phyloP scores from a whole-genome alignment of 768 basidiomycete genomes.

The Baorangia bicolor region DNA sequence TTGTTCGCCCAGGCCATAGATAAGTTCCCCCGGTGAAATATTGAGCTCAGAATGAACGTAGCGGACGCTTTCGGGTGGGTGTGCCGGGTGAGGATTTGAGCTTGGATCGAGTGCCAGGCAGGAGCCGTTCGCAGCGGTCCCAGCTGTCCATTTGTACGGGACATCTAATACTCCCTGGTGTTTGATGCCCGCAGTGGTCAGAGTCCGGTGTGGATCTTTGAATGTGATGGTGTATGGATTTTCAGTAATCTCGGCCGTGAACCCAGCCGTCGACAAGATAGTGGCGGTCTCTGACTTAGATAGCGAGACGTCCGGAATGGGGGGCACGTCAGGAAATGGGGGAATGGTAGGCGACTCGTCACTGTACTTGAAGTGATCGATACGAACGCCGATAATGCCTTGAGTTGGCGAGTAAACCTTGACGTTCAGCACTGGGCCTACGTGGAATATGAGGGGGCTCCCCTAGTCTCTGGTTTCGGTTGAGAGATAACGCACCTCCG shows the following conservation, averaged over 20 bases:
- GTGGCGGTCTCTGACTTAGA: constrained; percentile 21
- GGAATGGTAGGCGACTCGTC: constrained; percentile 49
- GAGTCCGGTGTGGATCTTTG: constrained; percentile 38
- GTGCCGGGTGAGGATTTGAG: constrained; percentile 52
- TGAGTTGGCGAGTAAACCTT: constrained; percentile 55
- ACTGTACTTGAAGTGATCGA: constrained; percentile 50
- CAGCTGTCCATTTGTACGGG: constrained; percentile 51
- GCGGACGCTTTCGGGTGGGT: constrained; percentile 42
- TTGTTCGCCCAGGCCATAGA: constrained; percentile 75
- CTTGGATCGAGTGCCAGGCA: constrained; percentile 56
- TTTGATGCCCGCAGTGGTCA: constrained; percentile 45
- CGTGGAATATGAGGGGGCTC: not conserved
- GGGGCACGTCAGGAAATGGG: constrained; percentile 60
- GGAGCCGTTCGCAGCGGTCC: constrained; percentile 52
- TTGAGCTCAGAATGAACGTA: constrained; percentile 61
- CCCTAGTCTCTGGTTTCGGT: not conserved
- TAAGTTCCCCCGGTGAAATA: constrained; percentile 64
- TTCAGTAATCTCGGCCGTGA: constrained; percentile 52
- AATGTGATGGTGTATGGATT: constrained; percentile 65
- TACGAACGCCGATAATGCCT: constrained; percentile 55
- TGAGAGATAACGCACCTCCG: constrained; percentile 39
- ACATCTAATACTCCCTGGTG: constrained; percentile 58
- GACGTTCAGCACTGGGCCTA: constrained; percentile 29
- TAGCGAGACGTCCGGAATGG: constrained; percentile 45
- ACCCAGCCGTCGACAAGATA: constrained; percentile 44